These are phyloP conservation scores for Elongisporangium senticosum DNA, from an alignment of 352 stramenopile genomes.

Conservation along the genomic window DNA sequence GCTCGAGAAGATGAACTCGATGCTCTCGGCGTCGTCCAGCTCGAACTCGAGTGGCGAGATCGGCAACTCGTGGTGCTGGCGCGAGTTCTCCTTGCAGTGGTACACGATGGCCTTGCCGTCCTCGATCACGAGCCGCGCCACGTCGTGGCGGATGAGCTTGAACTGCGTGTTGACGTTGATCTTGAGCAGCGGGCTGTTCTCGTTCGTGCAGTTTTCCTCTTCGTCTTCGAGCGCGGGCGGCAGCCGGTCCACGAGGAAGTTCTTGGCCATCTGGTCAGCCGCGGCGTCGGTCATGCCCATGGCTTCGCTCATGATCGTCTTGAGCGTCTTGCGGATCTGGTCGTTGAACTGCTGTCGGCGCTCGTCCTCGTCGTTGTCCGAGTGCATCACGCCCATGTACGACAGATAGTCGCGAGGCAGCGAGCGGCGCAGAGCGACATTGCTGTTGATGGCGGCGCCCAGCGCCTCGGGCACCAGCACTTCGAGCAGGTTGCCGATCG, in stretches of 20 bases:
- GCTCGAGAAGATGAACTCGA: slow-evolving; percentile 70
- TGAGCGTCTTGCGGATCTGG: slow-evolving; percentile 50
- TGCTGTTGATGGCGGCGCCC: slow-evolving; percentile 43
- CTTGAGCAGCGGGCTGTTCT: slow-evolving; percentile 73
- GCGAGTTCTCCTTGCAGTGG: slow-evolving; percentile 76
- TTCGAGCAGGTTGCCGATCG: slow-evolving; percentile 71
- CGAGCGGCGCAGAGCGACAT: slow-evolving; percentile 58
- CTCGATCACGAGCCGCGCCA: slow-evolving; percentile 70
- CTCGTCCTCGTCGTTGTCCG: slow-evolving; percentile 46
- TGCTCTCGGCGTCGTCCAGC: slow-evolving; percentile 72
- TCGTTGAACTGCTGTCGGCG: slow-evolving; percentile 42
- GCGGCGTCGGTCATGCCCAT: slow-evolving; percentile 71
- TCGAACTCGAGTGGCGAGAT: slow-evolving; percentile 76
- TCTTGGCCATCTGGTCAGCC: slow-evolving; percentile 78
- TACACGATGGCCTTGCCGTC: slow-evolving; percentile 74
- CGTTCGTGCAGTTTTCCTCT: slow-evolving; percentile 75
- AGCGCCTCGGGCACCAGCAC: slow-evolving; percentile 57
- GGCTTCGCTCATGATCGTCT: slow-evolving; percentile 51
- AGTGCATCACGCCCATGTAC: slow-evolving; percentile 88
- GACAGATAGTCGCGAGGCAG: slow-evolving; percentile 83
- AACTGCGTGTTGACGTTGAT: slow-evolving; percentile 77
- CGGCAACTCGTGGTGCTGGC: slow-evolving; percentile 63
- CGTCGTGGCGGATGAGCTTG: slow-evolving; percentile 59
- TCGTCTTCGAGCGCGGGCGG: slow-evolving; percentile 65
- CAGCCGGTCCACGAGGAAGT: slow-evolving; percentile 77